These are phyloP conservation scores for Penicillium sp. DNA, from an alignment of 2,329 filamentous ascomycete species.

Conservation along the genomic window DNA sequence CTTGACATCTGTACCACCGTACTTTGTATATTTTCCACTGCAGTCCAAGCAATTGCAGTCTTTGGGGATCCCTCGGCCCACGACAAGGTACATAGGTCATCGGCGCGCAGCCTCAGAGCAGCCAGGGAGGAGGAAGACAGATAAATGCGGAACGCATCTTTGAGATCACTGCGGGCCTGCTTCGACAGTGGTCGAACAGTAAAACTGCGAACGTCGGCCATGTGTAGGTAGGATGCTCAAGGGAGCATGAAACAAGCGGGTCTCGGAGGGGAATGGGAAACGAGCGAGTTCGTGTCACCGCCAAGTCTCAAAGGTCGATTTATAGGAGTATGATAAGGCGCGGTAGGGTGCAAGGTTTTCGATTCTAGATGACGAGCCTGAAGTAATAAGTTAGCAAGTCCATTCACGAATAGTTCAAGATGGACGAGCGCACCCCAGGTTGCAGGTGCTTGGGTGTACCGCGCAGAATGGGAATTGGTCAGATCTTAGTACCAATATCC, in stretches of 20 bases:
- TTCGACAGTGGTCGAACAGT: slow-evolving; percentile 62
- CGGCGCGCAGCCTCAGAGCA: slow-evolving; percentile 61
- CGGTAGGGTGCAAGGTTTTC: not conserved
- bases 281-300: not conserved
- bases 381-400: not conserved
- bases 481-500: not conserved
- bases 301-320: not conserved
- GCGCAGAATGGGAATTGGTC: not conserved
- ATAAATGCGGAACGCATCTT: slow-evolving; percentile 65
- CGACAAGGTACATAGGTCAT: slow-evolving; percentile 60
- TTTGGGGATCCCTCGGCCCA: slow-evolving; percentile 50
- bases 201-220: slow-evolving; percentile 53
- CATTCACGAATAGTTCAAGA: not conserved
- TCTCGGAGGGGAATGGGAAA: not conserved
- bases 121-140: slow-evolving; percentile 63
- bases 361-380: not conserved
- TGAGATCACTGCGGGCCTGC: slow-evolving; percentile 55
- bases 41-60: slow-evolving; percentile 68
- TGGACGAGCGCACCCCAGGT: not conserved
- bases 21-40: slow-evolving; percentile 67
- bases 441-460: not conserved
- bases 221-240: slow-evolving; percentile 24
- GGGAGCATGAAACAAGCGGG: not conserved
- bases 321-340: not conserved
- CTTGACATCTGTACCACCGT: slow-evolving; percentile 75